phyloP scores from a whole-genome alignment of 2,329 filamentous ascomycete genomes.

The Penicillium vulpinum region DNA sequence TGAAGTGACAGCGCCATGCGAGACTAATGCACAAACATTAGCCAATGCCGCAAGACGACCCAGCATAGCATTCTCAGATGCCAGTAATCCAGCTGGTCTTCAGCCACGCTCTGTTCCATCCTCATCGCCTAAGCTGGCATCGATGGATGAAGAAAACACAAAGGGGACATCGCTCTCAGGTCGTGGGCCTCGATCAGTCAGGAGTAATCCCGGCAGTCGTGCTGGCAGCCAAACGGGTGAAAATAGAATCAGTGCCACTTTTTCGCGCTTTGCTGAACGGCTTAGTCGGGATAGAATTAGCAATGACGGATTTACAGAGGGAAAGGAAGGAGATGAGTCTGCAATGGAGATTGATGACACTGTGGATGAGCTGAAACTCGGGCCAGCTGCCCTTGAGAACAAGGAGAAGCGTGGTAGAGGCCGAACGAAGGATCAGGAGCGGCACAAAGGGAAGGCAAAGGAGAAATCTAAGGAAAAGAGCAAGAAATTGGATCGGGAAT shows the following conservation, averaged over 20 bases:
- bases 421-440: conserved; percentile 24
- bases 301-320: conserved; percentile 26
- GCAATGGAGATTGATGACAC: conserved; percentile 22
- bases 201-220: conserved; percentile 38
- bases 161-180: conserved; percentile 29
- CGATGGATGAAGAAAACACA: conserved; percentile 27
- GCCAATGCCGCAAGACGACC: conserved; percentile 23
- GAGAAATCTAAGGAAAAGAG: conserved; percentile 39
- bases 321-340: conserved; percentile 30
- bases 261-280: conserved; percentile 38
- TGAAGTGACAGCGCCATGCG: conserved; percentile 37
- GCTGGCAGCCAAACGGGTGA: conserved; percentile 39
- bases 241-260: conserved; percentile 36
- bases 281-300: conserved; percentile 34
- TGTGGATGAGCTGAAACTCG: conserved; percentile 16
- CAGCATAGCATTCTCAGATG: conserved; percentile 33
- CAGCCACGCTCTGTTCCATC: conserved; percentile 27
- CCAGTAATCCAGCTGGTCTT: conserved; percentile 11
- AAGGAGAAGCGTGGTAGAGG: conserved; percentile 27
- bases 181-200: conserved; percentile 30
- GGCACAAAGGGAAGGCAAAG: conserved; percentile 32
- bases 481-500: conserved; percentile 45
- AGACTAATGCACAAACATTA: conserved; percentile 18
- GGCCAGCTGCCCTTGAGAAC: conserved; percentile 16
- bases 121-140: conserved; percentile 25